phyloP scores from a whole-genome alignment of 2,329 filamentous ascomycete genomes.

The Zymoseptoria tritici region DNA sequence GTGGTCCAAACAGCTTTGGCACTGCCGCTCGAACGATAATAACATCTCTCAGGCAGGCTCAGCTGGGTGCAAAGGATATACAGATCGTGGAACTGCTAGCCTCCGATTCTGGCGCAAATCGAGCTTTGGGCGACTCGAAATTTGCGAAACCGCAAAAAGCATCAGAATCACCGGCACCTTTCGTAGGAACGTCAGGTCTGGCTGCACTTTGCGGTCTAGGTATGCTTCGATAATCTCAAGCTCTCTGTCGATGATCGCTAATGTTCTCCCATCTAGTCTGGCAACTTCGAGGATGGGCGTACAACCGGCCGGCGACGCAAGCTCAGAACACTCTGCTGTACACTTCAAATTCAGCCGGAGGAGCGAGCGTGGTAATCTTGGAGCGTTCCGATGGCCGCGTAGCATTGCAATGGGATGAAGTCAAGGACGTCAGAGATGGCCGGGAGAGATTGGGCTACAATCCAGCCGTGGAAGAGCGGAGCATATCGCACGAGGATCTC shows the following conservation, averaged over 20 bases:
- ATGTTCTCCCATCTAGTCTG: slow-evolving; percentile 12
- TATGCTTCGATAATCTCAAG: slow-evolving; percentile 1
- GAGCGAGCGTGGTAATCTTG: slow-evolving; percentile 13
- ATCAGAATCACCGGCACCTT: background rate
- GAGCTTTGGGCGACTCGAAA: slow-evolving; percentile 7
- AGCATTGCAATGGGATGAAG: slow-evolving; percentile 15
- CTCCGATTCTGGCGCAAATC: background rate
- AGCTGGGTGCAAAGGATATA: slow-evolving; percentile 12
- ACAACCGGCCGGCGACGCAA: slow-evolving; percentile 3
- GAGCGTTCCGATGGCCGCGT: slow-evolving; percentile 17
- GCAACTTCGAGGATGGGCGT: slow-evolving; percentile 21
- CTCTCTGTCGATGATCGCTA: background rate
- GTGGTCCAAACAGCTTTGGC: background rate
- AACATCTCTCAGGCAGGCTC: slow-evolving; percentile 11
- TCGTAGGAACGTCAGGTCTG: slow-evolving; percentile 9
- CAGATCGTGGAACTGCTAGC: slow-evolving; percentile 16
- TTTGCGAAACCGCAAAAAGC: slow-evolving; percentile 1
- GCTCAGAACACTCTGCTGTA: slow-evolving; percentile 16
- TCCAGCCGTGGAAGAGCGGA: slow-evolving; percentile 15
- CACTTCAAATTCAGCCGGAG: slow-evolving; percentile 5
- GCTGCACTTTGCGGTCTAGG: slow-evolving; percentile 14
- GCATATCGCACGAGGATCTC: slow-evolving; percentile 19
- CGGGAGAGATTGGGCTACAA: slow-evolving; percentile 24
- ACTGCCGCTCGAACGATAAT: slow-evolving; percentile 1
- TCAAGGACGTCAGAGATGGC: slow-evolving; percentile 21